Evolutionary conservation across 2,329 filamentous ascomycete species (phyloP), one percentile per base, ranked within the genome.

Genomic region (Juglanconis sp.): DNA sequence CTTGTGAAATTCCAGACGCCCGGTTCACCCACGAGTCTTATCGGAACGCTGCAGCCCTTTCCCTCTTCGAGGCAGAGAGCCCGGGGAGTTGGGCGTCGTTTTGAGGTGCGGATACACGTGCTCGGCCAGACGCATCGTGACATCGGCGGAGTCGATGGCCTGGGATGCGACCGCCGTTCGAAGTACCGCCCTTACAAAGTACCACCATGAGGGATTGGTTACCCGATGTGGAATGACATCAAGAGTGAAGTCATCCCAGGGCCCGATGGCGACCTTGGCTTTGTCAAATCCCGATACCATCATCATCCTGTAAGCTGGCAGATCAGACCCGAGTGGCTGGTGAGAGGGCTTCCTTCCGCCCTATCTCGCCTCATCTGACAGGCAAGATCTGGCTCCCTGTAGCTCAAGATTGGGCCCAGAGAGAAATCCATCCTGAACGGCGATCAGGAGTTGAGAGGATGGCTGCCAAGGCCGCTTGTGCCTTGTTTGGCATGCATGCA

Each of bases 1-100:
- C 51, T 60, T 44, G 42, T 24, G 56, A 42, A 32, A 36, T 62
- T 53, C 59, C 60, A 62, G 60, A 52, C 46, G 53, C 50, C 54
- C 57, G 60, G 56, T 58, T 56, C 53, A 50, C 55, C 60, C 38
- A 35, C 56, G 38, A 62, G 48, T 38, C 47, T 56, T 59, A 59
- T 62, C 60, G 48, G 51, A 30, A 56, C 42, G 60, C 56, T 59
- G 48, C 56, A 44, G 34, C 34, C 24, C 11, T 34, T 34, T 31
- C 32, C 59, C 13, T 52, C 17, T 60, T 49, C 34, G 42, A 53
- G 35, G 44, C 59, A 57, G 11, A 52, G 40, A 38, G 30, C 6
- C 49, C 48, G 47, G 34, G 17, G n/a, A 5, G 34, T 24, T 44
- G 11, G 17, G 35, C 38, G 32, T 53, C 46, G 32, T 34, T n/a